Evolutionary conservation across 768 basidiomycete species (phyloP).

Genomic region (Termitomyces sp.): DNA sequence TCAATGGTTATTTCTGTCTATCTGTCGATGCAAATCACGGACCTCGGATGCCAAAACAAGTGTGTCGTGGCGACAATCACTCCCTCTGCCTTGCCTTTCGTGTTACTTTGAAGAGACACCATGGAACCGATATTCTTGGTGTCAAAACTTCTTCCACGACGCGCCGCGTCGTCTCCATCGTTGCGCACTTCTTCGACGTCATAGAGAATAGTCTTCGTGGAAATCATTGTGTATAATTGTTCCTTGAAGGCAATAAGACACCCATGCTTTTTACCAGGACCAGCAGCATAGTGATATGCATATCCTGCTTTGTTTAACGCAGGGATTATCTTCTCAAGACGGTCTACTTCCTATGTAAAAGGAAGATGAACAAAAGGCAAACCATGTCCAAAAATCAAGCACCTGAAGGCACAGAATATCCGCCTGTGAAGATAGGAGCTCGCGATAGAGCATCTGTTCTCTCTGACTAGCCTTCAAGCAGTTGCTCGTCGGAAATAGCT

Average conservation of each 20-base stretch:
- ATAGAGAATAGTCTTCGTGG: slow-evolving; percentile 53
- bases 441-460: slow-evolving; percentile 70
- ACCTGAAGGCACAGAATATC: slow-evolving; percentile 90
- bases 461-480: slow-evolving; percentile 76
- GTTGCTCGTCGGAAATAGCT: slow-evolving; percentile 81
- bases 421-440: slow-evolving; percentile 68
- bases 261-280: slow-evolving; percentile 79
- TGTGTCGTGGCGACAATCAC: slow-evolving; percentile 86
- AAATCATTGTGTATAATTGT: slow-evolving; percentile 41
- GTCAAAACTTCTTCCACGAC: slow-evolving; percentile 55
- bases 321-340: slow-evolving; percentile 69
- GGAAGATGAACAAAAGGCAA: neutral
- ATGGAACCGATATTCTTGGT: slow-evolving; percentile 83
- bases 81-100: slow-evolving; percentile 38
- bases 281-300: slow-evolving; percentile 58
- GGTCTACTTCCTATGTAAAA: slow-evolving; percentile 88
- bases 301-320: slow-evolving; percentile 64
- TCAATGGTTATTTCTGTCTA: neutral
- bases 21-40: slow-evolving; percentile 20
- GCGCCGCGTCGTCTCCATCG: slow-evolving; percentile 28
- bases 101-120: slow-evolving; percentile 54
- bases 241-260: slow-evolving; percentile 76
- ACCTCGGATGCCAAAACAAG: slow-evolving; percentile 94
- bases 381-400: slow-evolving; percentile 1
- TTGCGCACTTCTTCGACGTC: slow-evolving; percentile 58